Evolutionary conservation across 495 filamentous ascomycete genomes (phyloP), one percentile per base, ranked within the genome.

Genomic region (Podospora tetraspora): DNA sequence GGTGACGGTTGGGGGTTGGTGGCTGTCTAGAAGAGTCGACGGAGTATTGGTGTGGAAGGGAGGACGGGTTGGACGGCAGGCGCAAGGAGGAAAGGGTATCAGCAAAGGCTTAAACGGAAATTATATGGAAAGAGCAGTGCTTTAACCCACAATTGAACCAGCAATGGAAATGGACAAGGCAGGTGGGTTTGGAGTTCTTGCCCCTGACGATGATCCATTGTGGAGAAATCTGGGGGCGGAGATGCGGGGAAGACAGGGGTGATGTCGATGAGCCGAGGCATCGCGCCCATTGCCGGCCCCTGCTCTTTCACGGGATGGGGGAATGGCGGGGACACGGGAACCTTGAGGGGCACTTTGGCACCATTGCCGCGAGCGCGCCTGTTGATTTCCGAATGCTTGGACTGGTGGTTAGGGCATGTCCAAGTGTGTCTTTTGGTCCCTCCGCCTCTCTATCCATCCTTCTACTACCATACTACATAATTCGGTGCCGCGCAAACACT

Each of bases 171-270:
- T n/a, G 43, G 43, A n/a, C 19, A 52, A n/a, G 43, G 19, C 43
- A 43, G 16, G 37, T 43, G 32, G 61, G 34, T 43, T 25, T 57
- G 19, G 23, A 34, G 32, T 56, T 16, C 27, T 34, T 52, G 43
- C 27, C 63, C 23, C 63, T 9, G 21, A 29, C 25, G 23, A 25
- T 57, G 22, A 21, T 56, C 56, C 62, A 56, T 12, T 52, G 59
- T 65, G 67, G 62, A 29, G 67, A 64, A 69, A 37, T 65, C 62
- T 59, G 52, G 67, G 67, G 67, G 62, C 59, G 61, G 61, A 59
- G 61, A 68, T 68, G 67, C 67, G 67, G 67, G 67, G 67, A 68
- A 68, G 62, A 23, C 34, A 59, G 63, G 63, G 63, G 32, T 21
- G 16, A 10, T 52, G 6, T 56, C 34, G 32, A 24, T 21, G 9